Conservation (phyloP, 352 stramenopile species). For the Pythium phragmitis region DNA sequence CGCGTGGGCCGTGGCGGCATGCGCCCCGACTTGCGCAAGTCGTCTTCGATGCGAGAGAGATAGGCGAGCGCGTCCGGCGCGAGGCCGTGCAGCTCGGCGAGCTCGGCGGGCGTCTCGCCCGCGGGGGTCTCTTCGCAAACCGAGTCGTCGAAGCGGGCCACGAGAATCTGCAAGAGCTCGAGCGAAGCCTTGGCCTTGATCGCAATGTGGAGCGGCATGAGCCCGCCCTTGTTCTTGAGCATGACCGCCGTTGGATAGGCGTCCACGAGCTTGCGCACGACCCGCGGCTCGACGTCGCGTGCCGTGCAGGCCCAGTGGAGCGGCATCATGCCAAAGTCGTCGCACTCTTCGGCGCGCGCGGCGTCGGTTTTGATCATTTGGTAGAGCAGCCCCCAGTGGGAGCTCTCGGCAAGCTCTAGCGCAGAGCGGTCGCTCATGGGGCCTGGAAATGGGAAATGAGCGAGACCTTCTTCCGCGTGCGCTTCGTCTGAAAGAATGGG, state of each 20-base stretch:
- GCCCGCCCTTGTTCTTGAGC: constrained; percentile 75
- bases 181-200: constrained; percentile 73
- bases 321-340: constrained; percentile 87
- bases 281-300: constrained; percentile 56
- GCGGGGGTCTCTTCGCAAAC: constrained; percentile 69
- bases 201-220: constrained; percentile 81
- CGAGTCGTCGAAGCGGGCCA: constrained; percentile 42
- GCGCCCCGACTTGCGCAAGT: constrained; percentile 42
- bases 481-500: neutral
- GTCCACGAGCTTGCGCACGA: constrained; percentile 68
- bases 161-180: constrained; percentile 60
- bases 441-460: neutral
- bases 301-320: constrained; percentile 85
- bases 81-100: constrained; percentile 54
- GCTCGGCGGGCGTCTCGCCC: constrained; percentile 67
- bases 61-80: constrained; percentile 50
- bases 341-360: constrained; percentile 63
- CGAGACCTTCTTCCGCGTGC: no score
- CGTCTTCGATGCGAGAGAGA: constrained; percentile 41
- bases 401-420: constrained; percentile 72
- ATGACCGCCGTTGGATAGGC: constrained; percentile 46
- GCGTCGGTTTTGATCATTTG: constrained; percentile 49
- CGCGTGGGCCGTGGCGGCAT: constrained; percentile 46
- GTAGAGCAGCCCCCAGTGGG: constrained; percentile 65
- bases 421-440: constrained; percentile 34